These are phyloP conservation scores for Paramecium sonneborni DNA, from an alignment of 73 alveolate species.

Conservation along the genomic window DNA sequence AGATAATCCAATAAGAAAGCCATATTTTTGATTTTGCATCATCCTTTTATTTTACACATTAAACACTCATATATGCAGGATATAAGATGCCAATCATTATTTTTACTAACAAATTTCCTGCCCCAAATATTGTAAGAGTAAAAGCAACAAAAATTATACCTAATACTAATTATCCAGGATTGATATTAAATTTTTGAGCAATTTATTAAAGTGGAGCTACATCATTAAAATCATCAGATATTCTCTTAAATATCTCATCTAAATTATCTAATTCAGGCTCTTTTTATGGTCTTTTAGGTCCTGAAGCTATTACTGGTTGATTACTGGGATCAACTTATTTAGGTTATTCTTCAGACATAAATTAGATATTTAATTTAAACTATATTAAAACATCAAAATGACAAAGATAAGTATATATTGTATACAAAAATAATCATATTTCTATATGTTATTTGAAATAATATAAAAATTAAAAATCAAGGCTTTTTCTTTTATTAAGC, in stretches of 20 bases:
- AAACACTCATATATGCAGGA: constrained; percentile 9
- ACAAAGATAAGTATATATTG: too few species aligned
- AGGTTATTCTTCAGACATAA: too few species aligned
- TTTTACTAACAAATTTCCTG: neutral
- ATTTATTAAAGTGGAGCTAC: neutral
- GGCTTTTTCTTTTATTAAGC: neutral
- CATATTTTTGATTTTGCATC: neutral
- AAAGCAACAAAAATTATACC: constrained; percentile 17
- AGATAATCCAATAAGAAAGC: neutral
- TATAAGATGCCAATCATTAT: neutral
- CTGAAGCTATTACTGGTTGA: neutral
- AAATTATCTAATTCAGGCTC: neutral
- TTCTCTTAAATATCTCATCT: neutral
- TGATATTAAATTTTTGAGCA: neutral
- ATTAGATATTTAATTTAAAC: too few species aligned
- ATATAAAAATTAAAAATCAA: neutral
- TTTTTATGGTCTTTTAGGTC: neutral
- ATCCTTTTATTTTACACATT: neutral
- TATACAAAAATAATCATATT: too few species aligned
- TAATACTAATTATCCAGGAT: neutral
- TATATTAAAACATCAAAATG: too few species aligned
- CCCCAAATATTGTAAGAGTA: neutral
- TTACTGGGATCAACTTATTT: too few species aligned
- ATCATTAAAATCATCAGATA: neutral
- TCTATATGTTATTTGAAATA: too few species aligned